These are phyloP conservation scores for Syzygium aqueum DNA, from an alignment of 345 rosid species.

Conservation along the genomic window DNA sequence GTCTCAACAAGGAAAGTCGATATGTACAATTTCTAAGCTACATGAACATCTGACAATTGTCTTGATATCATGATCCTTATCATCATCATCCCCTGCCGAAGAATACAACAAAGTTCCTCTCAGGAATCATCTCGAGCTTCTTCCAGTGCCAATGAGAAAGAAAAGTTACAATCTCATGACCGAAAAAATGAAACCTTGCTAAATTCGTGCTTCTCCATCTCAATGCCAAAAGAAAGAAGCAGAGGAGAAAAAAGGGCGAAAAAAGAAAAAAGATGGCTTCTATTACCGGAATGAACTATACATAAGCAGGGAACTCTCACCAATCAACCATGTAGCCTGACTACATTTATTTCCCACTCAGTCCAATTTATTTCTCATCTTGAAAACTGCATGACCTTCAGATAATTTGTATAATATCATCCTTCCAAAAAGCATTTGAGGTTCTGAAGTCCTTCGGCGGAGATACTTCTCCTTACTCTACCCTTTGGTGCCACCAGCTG, in stretches of 20 bases:
- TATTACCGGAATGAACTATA: constrained; percentile 9
- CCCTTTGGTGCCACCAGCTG: constrained; percentile 25
- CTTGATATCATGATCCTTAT: background rate
- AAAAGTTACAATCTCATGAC: background rate
- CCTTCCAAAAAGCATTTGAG: constrained; percentile 24
- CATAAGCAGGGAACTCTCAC: background rate
- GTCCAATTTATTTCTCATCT: background rate
- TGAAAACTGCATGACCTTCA: background rate
- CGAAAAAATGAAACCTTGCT: background rate
- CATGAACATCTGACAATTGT: background rate
- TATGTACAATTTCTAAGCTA: background rate
- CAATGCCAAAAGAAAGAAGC: background rate
- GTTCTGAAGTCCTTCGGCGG: constrained; percentile 55
- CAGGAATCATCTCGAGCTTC: background rate
- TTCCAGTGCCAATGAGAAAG: background rate
- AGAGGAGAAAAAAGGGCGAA: background rate
- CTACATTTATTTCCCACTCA: background rate
- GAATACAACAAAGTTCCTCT: background rate
- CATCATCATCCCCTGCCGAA: background rate
- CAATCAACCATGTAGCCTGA: background rate
- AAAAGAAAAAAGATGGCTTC: background rate
- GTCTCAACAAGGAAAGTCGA: background rate
- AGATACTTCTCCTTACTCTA: constrained; percentile 51
- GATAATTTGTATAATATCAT: background rate
- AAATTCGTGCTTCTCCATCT: background rate